These are phyloP conservation scores for Zygosaccharomyces sapae DNA, from an alignment of 1,139 yeast species.

Conservation along the genomic window DNA sequence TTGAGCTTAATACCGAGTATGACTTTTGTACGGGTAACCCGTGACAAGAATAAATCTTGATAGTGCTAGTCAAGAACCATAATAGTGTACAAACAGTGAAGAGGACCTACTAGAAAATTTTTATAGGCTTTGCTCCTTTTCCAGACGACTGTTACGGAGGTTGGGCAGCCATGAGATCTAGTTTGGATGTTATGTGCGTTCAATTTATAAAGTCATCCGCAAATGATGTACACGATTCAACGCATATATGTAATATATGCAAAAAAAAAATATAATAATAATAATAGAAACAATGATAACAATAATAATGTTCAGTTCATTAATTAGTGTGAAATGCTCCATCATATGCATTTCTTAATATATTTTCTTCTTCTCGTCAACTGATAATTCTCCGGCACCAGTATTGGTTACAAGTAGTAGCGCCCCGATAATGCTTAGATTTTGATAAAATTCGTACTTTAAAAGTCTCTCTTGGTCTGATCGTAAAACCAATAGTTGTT, in stretches of 20 bases:
- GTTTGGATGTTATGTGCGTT: no score
- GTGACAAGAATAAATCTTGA: no score
- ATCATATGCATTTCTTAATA: constrained; percentile 42
- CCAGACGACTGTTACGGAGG: no score
- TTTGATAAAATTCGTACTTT: constrained; percentile 92
- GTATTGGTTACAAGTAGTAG: constrained; percentile 84
- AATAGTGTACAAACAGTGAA: no score
- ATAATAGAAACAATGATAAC: background rate
- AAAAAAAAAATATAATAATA: no score
- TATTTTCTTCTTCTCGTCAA: constrained; percentile 94
- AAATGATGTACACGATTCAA: constrained; percentile 2
- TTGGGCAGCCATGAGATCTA: no score
- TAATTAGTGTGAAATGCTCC: no score
- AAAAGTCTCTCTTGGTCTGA: constrained; percentile 75
- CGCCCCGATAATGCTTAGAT: constrained; percentile 93
- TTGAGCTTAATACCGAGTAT: no score
- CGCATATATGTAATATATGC: background rate
- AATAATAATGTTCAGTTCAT: background rate
- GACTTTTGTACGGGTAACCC: no score
- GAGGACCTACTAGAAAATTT: no score
- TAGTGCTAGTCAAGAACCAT: no score
- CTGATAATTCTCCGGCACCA: constrained; percentile 92
- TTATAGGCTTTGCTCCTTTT: no score
- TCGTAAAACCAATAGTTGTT: constrained; percentile 88
- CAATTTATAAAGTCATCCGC: background rate